phyloP scores from a whole-genome alignment of 768 basidiomycete species.

The Paxillus rubicundulus region DNA sequence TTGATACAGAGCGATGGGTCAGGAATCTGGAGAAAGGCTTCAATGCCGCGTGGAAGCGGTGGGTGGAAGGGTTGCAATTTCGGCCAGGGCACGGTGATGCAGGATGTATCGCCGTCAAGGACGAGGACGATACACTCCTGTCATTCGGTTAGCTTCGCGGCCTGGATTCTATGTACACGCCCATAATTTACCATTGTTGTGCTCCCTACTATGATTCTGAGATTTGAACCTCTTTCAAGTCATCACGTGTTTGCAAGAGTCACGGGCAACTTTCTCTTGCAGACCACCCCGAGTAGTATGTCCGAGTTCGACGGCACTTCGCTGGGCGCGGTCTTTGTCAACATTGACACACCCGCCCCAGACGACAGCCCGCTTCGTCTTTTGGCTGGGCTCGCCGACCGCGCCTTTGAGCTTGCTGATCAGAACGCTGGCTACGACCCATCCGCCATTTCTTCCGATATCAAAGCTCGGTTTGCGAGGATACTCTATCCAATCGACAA shows the following conservation, averaged over 20 bases:
- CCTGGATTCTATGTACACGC: too few species aligned
- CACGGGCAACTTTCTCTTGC: too few species aligned
- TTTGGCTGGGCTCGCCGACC: constrained; percentile 19
- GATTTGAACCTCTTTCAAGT: not conserved
- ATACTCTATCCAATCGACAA: constrained; percentile 13
- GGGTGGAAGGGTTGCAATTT: constrained; percentile 43
- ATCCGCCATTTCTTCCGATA: not conserved
- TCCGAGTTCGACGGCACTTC: constrained; percentile 7
- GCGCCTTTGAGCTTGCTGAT: constrained; percentile 15
- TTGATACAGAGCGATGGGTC: constrained; percentile 49
- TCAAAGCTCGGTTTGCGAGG: constrained; percentile 14
- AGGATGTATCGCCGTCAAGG: constrained; percentile 28
- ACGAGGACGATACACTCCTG: constrained; percentile 24
- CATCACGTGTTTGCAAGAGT: not conserved
- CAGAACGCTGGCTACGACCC: constrained; percentile 1
- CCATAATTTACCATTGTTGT: not conserved
- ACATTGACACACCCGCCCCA: constrained; percentile 6
- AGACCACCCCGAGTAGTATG: not conserved
- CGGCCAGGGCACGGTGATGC: constrained; percentile 30
- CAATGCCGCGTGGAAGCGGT: constrained; percentile 44
- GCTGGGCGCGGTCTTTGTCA: constrained; percentile 14
- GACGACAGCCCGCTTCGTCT: constrained; percentile 4
- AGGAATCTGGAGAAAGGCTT: constrained; percentile 46
- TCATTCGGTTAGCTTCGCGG: not conserved
- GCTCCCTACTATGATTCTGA: not conserved